phyloP scores from a whole-genome alignment of 805 yeast species.

The Wickerhamomyces chambardii region DNA sequence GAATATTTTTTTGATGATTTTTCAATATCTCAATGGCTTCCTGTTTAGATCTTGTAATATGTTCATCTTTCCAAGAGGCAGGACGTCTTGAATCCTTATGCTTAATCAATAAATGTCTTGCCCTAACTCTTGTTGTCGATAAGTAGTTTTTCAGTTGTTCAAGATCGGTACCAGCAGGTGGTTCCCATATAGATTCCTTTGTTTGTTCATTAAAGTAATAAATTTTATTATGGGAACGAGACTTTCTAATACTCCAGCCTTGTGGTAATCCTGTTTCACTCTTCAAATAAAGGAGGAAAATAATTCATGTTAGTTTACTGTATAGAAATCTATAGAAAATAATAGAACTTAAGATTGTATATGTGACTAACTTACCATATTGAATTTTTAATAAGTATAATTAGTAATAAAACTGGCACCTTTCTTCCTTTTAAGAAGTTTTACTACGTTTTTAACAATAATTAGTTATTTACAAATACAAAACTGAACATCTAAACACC shows the following conservation, averaged over 20 bases:
- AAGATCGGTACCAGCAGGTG: constrained; percentile 76
- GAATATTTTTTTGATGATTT: constrained; percentile 46
- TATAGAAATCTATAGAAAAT: too few relatives aligned
- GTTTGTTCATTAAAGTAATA: constrained; percentile 70
- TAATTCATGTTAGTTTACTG: too few relatives aligned
- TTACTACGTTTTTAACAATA: too few relatives aligned
- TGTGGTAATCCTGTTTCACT: constrained; percentile 76
- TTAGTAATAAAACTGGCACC: too few relatives aligned
- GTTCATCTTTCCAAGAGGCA: constrained; percentile 77
- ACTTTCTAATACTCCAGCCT: constrained; percentile 75
- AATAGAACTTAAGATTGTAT: too few relatives aligned
- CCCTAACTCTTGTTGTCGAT: constrained; percentile 57
- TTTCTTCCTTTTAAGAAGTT: too few relatives aligned
- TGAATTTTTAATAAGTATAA: too few relatives aligned
- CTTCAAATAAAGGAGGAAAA: too few relatives aligned
- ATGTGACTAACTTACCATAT: too few relatives aligned
- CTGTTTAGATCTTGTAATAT: constrained; percentile 71
- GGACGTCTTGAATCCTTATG: constrained; percentile 84
- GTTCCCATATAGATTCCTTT: constrained; percentile 79
- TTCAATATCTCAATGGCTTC: constrained; percentile 67
- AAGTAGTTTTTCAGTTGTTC: constrained; percentile 50
- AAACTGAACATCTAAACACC: too few relatives aligned
- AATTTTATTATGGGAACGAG: constrained; percentile 76
- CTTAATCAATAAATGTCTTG: constrained; percentile 75
- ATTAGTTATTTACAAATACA: too few relatives aligned